Evolutionary conservation across 2,329 filamentous ascomycete species (phyloP).

Genomic region (Diaporthe citri): DNA sequence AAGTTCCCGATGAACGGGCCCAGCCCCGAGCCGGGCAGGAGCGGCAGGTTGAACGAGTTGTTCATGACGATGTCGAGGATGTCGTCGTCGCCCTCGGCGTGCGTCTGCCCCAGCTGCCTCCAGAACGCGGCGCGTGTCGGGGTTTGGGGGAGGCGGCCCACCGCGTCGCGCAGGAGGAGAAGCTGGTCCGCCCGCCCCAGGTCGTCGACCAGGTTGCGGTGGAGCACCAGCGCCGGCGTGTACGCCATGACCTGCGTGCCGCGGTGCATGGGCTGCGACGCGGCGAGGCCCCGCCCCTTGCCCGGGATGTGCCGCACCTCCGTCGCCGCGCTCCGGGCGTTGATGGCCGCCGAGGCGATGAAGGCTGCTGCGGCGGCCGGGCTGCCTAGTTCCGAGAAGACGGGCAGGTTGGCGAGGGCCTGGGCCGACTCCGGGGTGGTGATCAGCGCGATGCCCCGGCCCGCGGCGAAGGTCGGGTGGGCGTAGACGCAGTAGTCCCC

Average conservation of each 20-base stretch:
- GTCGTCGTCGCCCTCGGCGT: conserved; percentile 34
- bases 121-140: conserved; percentile 33
- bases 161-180: conserved; percentile 34
- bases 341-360: conserved; percentile 13
- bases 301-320: conserved; percentile 26
- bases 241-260: conserved; percentile 37
- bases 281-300: conserved; percentile 36
- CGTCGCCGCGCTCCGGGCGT: conserved; percentile 1
- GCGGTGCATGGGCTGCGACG: conserved; percentile 29
- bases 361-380: not conserved
- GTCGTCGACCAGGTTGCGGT: conserved; percentile 35
- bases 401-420: conserved; percentile 38
- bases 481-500: conserved; percentile 40
- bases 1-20: conserved; percentile 47
- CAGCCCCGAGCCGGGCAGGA: conserved; percentile 28
- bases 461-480: conserved; percentile 37
- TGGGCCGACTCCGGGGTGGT: conserved; percentile 39
- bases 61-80: conserved; percentile 39
- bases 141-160: conserved; percentile 4
- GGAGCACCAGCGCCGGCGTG: conserved; percentile 35
- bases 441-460: conserved; percentile 39
- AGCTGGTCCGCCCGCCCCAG: conserved; percentile 28
- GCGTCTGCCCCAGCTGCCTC: conserved; percentile 35
- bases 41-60: conserved; percentile 40
- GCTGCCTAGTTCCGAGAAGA: conserved; percentile 20